Conservation (phyloP, 140 eudicot species). For the Cichorium intybus region DNA sequence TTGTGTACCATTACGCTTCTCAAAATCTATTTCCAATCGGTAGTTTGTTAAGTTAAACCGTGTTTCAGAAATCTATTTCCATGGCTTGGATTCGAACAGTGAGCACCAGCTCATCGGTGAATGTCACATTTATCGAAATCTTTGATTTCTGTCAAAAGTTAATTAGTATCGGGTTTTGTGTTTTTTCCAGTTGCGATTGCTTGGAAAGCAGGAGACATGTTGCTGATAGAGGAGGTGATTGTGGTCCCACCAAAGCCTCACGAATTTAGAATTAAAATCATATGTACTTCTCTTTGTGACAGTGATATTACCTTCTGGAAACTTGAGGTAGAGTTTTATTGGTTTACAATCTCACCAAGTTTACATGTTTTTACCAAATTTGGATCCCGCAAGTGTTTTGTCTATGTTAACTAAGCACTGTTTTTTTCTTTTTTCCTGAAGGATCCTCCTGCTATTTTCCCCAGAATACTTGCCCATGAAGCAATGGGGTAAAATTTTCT, state of each 20-base stretch:
- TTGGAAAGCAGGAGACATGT: slow-evolving; percentile 64
- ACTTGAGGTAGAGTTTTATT: slow-evolving; percentile 34
- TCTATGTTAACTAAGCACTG: not conserved
- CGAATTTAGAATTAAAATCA: slow-evolving; percentile 72
- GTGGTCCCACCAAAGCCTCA: slow-evolving; percentile 61
- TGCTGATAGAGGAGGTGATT: slow-evolving; percentile 74
- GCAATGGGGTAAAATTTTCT: slow-evolving; percentile 67
- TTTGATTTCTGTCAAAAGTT: not conserved
- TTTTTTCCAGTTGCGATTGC: slow-evolving; percentile 68
- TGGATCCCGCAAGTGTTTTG: not conserved
- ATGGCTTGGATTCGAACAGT: not conserved
- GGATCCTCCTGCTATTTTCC: slow-evolving; percentile 70
- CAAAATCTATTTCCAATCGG: too few relatives aligned
- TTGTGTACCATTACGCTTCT: too few relatives aligned
- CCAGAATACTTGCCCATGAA: slow-evolving; percentile 87
- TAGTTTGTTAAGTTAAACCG: not conserved
- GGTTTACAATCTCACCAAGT: not conserved
- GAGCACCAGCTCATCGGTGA: not conserved
- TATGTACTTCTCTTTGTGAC: slow-evolving; percentile 79
- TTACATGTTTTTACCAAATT: not conserved
- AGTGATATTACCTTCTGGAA: slow-evolving; percentile 67
- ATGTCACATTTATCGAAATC: not conserved
- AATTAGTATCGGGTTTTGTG: not conserved
- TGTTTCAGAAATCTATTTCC: not conserved
- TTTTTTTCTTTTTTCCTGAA: slow-evolving; percentile 25